Base-by-base conservation (phyloP, 805 yeast genomes). In the Saccharomycopsis sp. region DNA sequence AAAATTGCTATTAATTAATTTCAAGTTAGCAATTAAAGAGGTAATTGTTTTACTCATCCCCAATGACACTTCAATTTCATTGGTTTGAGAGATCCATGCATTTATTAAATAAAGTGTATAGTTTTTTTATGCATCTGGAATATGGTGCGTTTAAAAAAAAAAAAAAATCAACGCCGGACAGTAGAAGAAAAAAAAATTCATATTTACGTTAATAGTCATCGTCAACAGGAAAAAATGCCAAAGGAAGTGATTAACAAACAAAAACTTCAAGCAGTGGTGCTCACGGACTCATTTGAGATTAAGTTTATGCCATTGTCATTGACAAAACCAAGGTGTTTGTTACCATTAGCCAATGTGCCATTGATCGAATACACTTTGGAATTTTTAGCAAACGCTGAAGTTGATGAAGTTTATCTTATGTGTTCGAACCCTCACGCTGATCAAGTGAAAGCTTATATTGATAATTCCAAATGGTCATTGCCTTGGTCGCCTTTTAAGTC, bases 311-410 rank as follows among this genome's bases (percentile, higher is more conserved):
- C 99, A 6, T 68, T 93, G 53, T 85, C 97, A 1, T 72, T 86
- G 2, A 79, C 77, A 16, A 77, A 71, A 51, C 98, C 98, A 32
- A 74, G 98, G 60, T 93, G 98, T 65, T 69, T 93, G 34, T 68
- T 93, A 51, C 97, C 97, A 2, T 66, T 93, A 47, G 96, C 95
- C 23, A 90, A 89, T 58, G 86, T 86, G 16, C 98, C 99, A 7
- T 72, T 93, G 57, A 77, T 93, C 50, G 97, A 93, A 61, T 93
- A 93, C 61, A 93, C 98, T 2, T 67, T 93, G 43, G 97, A 93
- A 64, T 93, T 93, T 59, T 70, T 93, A 38, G 96, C 97, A 8
- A 82, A 78, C 53, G 87, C 95, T 3, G 86, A 87, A 24, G 96
- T 88, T 27, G 77, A 79, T 51, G 97, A 93, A 58, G 97, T 93